Evolutionary conservation across 73 alveolate species (phyloP), one percentile per base, ranked within the genome.

Genomic region (Blepharisma japonicum): DNA sequence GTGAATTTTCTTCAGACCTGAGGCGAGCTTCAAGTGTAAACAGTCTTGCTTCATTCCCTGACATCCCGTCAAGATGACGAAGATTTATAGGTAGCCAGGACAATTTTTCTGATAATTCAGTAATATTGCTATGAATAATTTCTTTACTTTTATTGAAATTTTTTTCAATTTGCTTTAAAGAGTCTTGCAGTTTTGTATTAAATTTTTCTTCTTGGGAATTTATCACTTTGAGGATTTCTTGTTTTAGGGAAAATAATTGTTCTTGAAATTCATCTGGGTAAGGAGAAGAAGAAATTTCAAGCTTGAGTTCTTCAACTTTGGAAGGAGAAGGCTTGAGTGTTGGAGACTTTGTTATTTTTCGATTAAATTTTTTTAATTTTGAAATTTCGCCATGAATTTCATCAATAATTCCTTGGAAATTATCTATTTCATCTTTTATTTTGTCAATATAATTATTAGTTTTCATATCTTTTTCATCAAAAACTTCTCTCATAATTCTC

Each of bases 21-120:
- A 61, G 47, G 11, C 74, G 74, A 9, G 74, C 74, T 61, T 61
- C 74, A 14, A 61, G 23, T 2, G 74, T 61, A 61, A 61, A 61
- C 0, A 61, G 74, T 5, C 74, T 61, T 20, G 74, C 74, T 61
- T 61, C 74, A 14, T 0, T 14, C 18, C 47, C 74, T 18, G 38
- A 14, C 74, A 61, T 61, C 23, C 74, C 74, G 2, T n/a, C 18
- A n/a, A 61, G 14, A 20, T 61, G 49, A 61, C 18, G 14, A 39
- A 61, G 18, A 25, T 61, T 61, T 14, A 61, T 39, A 61, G 74
- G 74, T 9, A 61, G 47, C 74, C 74, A 61, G 47, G 14, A 14
- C 50, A 61, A 39, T 25, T 61, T 61, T 11, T 25, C 46, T 20
- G 14, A 9, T 8, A 61, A 2, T 5, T 61, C 74, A 14, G 2